phyloP scores from a whole-genome alignment of 768 basidiomycete genomes.

The Ramaria sp. region DNA sequence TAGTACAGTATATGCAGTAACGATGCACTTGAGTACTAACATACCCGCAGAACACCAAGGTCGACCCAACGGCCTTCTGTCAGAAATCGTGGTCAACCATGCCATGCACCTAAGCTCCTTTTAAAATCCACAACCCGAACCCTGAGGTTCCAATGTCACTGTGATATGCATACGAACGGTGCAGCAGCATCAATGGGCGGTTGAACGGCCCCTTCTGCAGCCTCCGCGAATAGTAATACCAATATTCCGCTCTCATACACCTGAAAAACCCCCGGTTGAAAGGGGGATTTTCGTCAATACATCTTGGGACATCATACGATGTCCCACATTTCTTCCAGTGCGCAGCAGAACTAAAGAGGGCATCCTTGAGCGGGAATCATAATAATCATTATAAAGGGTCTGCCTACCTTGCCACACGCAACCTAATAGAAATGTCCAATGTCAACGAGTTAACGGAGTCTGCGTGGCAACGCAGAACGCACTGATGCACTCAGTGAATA shows the following conservation, averaged over 20 bases:
- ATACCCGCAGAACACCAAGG: no score
- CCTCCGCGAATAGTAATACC: background rate
- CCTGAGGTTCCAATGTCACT: no score
- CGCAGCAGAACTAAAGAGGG: conserved; percentile 68
- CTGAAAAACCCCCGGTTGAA: background rate
- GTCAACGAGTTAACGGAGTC: background rate
- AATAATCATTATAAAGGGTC: background rate
- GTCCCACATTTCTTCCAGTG: conserved; percentile 92
- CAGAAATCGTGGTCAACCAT: no score
- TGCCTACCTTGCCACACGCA: conserved; percentile 88
- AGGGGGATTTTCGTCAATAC: background rate
- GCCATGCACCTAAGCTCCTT: no score
- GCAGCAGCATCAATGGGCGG: background rate
- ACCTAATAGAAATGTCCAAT: conserved; percentile 36
- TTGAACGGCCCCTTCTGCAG: conserved; percentile 2
- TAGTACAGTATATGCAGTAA: no score
- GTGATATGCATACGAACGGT: no score
- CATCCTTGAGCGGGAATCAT: background rate
- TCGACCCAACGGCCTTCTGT: no score
- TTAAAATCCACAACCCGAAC: no score
- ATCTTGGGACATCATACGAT: conserved; percentile 44
- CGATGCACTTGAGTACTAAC: no score
- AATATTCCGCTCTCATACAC: background rate
- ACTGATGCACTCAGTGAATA: conserved; percentile 71
- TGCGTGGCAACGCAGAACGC: conserved; percentile 13